phyloP scores from a whole-genome alignment of 169 alveolate species.

The Cryptosporidium canis region DNA sequence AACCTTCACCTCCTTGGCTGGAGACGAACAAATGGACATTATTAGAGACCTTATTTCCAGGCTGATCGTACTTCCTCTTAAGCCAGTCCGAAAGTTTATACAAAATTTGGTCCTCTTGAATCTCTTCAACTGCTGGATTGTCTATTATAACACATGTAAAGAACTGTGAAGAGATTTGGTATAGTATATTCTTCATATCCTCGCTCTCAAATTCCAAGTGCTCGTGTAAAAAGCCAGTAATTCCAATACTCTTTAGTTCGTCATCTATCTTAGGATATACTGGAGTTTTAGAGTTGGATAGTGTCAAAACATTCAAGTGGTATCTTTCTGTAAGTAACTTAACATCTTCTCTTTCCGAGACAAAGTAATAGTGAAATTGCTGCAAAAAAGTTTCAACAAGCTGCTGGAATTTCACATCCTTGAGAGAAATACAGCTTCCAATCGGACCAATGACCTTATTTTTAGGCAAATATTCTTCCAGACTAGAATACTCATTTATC shows the following conservation, averaged over 20 bases:
- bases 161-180: constrained; percentile 47
- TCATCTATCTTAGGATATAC: constrained; percentile 43
- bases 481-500: background rate
- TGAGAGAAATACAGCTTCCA: constrained; percentile 37
- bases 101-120: constrained; percentile 35
- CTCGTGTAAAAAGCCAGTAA: constrained; percentile 50
- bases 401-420: background rate
- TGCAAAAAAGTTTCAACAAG: constrained; percentile 44
- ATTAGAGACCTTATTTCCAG: constrained; percentile 13
- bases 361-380: constrained; percentile 62
- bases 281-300: constrained; percentile 19
- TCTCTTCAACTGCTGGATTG: background rate
- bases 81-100: constrained; percentile 64
- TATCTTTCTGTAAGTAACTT: constrained; percentile 42
- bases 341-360: constrained; percentile 56
- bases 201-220: constrained; percentile 16
- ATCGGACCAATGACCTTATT: constrained; percentile 44
- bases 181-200: constrained; percentile 23
- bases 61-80: constrained; percentile 24
- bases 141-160: constrained; percentile 59
- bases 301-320: constrained; percentile 46
- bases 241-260: constrained; percentile 23
- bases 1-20: background rate
- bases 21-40: constrained; percentile 17
- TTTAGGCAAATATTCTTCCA: constrained; percentile 3